phyloP scores from a whole-genome alignment of 176 grass and related monocot genomes.

The Eremochloa ophiuroides region DNA sequence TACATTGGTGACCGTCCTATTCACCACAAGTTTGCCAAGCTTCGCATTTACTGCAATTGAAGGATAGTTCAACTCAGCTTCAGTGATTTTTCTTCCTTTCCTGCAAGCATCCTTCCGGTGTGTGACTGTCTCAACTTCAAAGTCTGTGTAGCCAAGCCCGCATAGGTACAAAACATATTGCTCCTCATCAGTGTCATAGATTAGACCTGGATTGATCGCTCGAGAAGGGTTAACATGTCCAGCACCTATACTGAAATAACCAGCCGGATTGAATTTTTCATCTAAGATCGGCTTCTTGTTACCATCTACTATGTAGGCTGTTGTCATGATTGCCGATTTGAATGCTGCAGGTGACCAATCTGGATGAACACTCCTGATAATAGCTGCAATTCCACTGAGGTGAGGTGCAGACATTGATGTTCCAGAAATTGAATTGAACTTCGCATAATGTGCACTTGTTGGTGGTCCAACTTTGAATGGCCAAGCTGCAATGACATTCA shows the following conservation, averaged over 20 bases:
- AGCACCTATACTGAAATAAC: conserved; percentile 31
- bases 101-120: conserved; percentile 8
- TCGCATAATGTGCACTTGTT: too few species aligned
- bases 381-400: conserved; percentile 41
- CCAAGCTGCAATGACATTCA: conserved; percentile 40
- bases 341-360: conserved; percentile 40
- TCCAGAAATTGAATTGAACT: too few species aligned
- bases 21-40: neutral
- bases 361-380: conserved; percentile 32
- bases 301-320: neutral
- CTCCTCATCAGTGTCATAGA: conserved; percentile 26
- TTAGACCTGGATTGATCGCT: conserved; percentile 28
- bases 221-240: conserved; percentile 35
- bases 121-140: conserved; percentile 21
- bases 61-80: conserved; percentile 45
- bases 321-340: conserved; percentile 49
- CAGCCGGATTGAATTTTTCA: neutral
- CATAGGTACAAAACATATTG: conserved; percentile 36
- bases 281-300: conserved; percentile 20
- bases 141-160: conserved; percentile 11
- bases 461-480: too few species aligned
- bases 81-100: neutral
- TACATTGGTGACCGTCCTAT: conserved; percentile 38
- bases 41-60: conserved; percentile 5
- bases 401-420: too few species aligned